Evolutionary conservation across 2,329 filamentous ascomycete genomes (phyloP).

Genomic region (Epichloe hybrida): DNA sequence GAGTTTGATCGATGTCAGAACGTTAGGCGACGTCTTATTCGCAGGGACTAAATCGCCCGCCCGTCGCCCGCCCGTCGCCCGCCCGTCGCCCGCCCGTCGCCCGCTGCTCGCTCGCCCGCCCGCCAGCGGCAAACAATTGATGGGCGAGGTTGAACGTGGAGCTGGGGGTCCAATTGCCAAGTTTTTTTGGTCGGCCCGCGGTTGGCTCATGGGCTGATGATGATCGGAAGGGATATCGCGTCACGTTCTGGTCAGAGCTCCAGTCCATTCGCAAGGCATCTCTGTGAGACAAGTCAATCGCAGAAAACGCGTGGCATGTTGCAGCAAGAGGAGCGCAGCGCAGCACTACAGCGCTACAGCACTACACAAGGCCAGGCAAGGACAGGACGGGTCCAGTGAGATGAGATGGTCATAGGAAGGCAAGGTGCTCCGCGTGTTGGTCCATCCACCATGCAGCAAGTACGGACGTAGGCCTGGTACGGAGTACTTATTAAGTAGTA

Average conservation of each 20-base stretch:
- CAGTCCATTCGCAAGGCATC: neutral
- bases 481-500: too few relatives aligned
- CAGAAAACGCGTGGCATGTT: neutral
- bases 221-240: neutral
- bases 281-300: neutral
- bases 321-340: neutral
- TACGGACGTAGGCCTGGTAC: too few relatives aligned
- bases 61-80: too few relatives aligned
- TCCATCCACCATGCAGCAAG: too few relatives aligned
- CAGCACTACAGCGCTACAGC: neutral
- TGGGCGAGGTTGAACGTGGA: neutral
- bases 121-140: neutral
- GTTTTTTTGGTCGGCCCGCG: neutral
- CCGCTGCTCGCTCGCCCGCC: too few relatives aligned
- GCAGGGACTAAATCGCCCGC: too few relatives aligned
- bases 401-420: too few relatives aligned
- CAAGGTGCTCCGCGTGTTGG: too few relatives aligned
- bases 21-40: too few relatives aligned
- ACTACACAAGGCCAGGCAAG: neutral
- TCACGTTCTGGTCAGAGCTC: neutral
- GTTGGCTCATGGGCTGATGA: neutral
- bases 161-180: neutral
- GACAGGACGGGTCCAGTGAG: too few relatives aligned
- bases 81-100: too few relatives aligned
- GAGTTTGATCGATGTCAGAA: too few relatives aligned